Conservation (phyloP, 2,329 filamentous ascomycete genomes). For the Fusarium brachygibbosum region DNA sequence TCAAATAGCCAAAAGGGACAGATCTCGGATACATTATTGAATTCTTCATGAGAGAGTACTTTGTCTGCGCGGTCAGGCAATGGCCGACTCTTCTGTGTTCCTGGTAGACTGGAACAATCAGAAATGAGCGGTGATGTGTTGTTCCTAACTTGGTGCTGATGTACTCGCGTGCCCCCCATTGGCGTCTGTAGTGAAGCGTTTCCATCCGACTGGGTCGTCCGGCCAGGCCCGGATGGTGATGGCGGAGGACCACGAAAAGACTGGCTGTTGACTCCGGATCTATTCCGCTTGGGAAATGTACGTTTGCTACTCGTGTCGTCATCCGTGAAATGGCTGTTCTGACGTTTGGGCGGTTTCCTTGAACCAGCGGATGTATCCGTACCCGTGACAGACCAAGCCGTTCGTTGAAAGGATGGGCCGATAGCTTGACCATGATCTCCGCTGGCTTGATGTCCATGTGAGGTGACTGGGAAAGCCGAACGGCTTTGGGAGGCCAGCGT, state of each 20-base stretch:
- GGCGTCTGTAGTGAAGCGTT: not conserved
- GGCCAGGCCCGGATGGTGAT: not conserved
- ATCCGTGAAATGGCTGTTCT: constrained; percentile 35
- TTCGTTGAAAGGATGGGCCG: not conserved
- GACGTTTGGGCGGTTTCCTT: constrained; percentile 34
- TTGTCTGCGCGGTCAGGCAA: not conserved
- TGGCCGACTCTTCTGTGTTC: not conserved
- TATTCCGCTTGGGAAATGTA: constrained; percentile 16
- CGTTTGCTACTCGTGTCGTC: constrained; percentile 24
- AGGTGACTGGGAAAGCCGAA: not conserved
- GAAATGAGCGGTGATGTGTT: not conserved
- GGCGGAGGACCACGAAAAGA: not conserved
- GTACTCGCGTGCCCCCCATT: not conserved
- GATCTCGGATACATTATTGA: constrained; percentile 19
- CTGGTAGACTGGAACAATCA: not conserved
- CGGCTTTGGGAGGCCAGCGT: constrained; percentile 1
- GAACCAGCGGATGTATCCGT: constrained; percentile 15
- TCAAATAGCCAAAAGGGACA: constrained; percentile 34
- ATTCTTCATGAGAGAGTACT: constrained; percentile 14
- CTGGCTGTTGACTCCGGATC: not conserved
- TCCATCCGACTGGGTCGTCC: not conserved
- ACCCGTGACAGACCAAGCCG: constrained; percentile 11
- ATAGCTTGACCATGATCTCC: constrained; percentile 4
- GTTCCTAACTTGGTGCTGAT: constrained; percentile 1
- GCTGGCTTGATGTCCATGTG: constrained; percentile 9